Evolutionary conservation across 2,329 filamentous ascomycete genomes (phyloP), one percentile per base, ranked within the genome.

Genomic region (Diaporthe vaccinii): DNA sequence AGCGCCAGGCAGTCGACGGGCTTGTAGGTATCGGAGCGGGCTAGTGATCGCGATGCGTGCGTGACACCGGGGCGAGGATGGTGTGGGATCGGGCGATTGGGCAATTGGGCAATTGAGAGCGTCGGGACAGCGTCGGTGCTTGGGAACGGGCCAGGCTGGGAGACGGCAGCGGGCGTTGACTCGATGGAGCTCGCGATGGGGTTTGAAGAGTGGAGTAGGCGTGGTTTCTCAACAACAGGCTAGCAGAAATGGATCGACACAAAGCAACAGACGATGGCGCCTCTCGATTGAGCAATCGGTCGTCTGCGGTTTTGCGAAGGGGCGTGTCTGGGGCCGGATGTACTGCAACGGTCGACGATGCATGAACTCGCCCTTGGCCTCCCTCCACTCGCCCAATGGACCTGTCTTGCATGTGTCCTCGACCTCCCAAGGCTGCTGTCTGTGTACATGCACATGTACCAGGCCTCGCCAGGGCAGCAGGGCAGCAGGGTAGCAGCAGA

Each of bases 181-280:
- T 73, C 65, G 65, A 69, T 69, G 65, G 65, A 69, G 65, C 71
- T 73, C 71, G 71, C 71, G 71, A 73, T 73, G 71, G 71, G 71
- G 71, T 73, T 55, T 53, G 58, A 51, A 65, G 61, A 65, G 71
- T 73, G 71, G 71, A 73, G 71, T 55, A 49, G 46, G 46, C 58
- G 58, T 65, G 59, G 68, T 59, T 58, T 73, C 71, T 73, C 46
- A 46, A 73, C 51, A 53, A 39, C 44, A 25, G 53, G 61, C 58
- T 61, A 73, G 71, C 59, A 65, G 49, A 44, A 65, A 73, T 73
- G 58, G 58, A 73, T 65, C 71, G 57, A 36, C 69, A 72, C 70
- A 72, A 62, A 51, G 70, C 55, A 69, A 69, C 65, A 55, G 65
- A 55, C 41, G 49, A 69, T 41, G 49, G 65, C 65, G 65, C 65